Base-by-base conservation (phyloP, 2,329 filamentous ascomycete genomes). In the Clonostachys sp. region DNA sequence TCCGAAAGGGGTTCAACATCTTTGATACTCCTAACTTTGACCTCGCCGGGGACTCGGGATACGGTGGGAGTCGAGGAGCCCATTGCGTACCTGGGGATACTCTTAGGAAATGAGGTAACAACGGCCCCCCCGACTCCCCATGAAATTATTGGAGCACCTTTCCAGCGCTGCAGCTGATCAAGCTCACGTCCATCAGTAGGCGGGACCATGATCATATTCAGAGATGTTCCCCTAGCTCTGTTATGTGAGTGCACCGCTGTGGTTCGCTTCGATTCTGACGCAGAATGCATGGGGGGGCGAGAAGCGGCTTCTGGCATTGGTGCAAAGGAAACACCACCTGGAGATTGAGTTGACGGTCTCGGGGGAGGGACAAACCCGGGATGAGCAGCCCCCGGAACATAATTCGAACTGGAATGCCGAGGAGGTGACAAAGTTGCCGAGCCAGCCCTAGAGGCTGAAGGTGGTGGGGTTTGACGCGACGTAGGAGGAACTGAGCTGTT, bases 51-150 rank as follows among this genome's bases (percentile, higher is more conserved):
- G 42, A 81, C 87, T 43, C 90, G 84, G 58, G 94, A 84, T 52
- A 96, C 86, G 71, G 87, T 87, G 0, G 92, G 91, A 8, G 80
- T 66, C 17, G 78, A 74, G 55, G 86, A 82, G 44, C 84, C 87
- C 53, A 89, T 84, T 24, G 85, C 83, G 65, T 96, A 97, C 42
- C 91, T 84, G 13, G 92, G 91, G 34, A 94, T 81, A 54, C 92
- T 87, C 62, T 88, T 91, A 0, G 95, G 94, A 59, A 97, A 96
- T 41, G 85, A 89, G 2, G 87, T 91, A 4, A 95, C 77, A 12
- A 96, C 72, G 2, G 81, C 80, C 12, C 94, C 94, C 17, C 91
- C 91, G 44, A 95, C 83, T 4, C 90, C 91, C 86, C 95, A 99
- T 1, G 80, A 81, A 58, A 97, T 86, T 12, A 96, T 78, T 0